Evolutionary conservation across 768 basidiomycete genomes (phyloP), one percentile per base, ranked within the genome.

Genomic region (Cyclocybe aegerita): DNA sequence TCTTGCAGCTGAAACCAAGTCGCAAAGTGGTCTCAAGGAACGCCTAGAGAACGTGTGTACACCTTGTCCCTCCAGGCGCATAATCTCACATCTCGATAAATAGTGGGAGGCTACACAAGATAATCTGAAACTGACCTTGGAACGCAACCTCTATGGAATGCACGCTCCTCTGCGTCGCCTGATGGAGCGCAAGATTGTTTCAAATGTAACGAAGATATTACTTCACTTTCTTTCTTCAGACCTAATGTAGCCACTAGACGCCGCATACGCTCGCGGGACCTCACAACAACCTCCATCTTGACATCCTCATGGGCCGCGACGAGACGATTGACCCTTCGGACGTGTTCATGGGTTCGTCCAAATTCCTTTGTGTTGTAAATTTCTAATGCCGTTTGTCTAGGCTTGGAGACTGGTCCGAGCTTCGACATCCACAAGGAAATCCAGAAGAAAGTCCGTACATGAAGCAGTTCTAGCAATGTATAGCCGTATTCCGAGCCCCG

Each of bases 71-170:
- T 43, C 48, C 8, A 52, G 36, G 32, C 39, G 7, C 3, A n/a
- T 16, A 4, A 8, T 38, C 9, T 29, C 42, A 31, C 56, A 29
- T 36, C 39, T 30, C 5, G 40, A 29, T 39, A 39, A 39, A 7
- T 56, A 98, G 96, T 98, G 97, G 97, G 87, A 94, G 46, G 85
- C 84, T 56, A 93, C 95, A 7, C 94, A 97, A 66, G 88, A 93
- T 66, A 88, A 88, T 66, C 65, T 94, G 43, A 87, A 87, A 65
- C 75, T 98, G 50, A 93, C 83, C 42, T 73, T 96, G 70, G 81
- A 93, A 64, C 84, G 95, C 39, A 85, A 92, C 66, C 65, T 87
- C 31, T 87, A 86, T 61, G 97, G 97, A 33, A 66, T 98, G 59
- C 92, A 93, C 64, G 85, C 89, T 14, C 97, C 97, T 1, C 82